Evolutionary conservation across 257 asterid genomes (phyloP), one percentile per base, ranked within the genome.

Genomic region (Fraxinus americana): DNA sequence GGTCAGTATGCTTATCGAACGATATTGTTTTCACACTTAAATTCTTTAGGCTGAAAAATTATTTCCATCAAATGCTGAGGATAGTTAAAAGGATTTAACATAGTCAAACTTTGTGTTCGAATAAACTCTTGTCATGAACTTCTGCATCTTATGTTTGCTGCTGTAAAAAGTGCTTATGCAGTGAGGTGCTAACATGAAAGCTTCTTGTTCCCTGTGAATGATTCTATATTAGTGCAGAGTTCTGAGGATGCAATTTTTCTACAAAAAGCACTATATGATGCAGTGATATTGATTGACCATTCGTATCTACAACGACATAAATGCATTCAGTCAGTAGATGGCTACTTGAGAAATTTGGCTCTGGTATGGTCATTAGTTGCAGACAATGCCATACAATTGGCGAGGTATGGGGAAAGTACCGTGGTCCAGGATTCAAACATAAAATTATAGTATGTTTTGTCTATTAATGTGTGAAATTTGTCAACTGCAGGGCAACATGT

Each of bases 281-380:
- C 94, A 66, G 86, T 88, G 74, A 75, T 94, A 72, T 81, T 87
- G 76, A 78, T 82, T 27, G 92, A 92, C 72, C 85, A 83, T 77
- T 87, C 94, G 43, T 88, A 76, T 87, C 85, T 82, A 61, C 34
- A 80, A 72, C 84, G 87, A 43, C 83, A 86, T 83, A 86, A 83
- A 83, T 87, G 92, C 90, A 78, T 82, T 76, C 88, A 83, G 65
- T 76, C 86, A 50, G 77, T 77, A 35, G 89, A 84, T 61, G 72
- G 76, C 67, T 85, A 80, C 79, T 81, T 82, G 13, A 86, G 85
- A 73, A 85, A 80, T 77, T 77, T 94, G 76, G 90, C 97, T 72
- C 68, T 92, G 38, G 39, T 82, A 70, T 91, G 97, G 98, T 89
- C 88, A 74, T 65, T 92, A 72, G 92, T 90, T 77, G 92, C 83